Base-by-base conservation (phyloP, 345 rosid species). In the Lepidium sativum region DNA sequence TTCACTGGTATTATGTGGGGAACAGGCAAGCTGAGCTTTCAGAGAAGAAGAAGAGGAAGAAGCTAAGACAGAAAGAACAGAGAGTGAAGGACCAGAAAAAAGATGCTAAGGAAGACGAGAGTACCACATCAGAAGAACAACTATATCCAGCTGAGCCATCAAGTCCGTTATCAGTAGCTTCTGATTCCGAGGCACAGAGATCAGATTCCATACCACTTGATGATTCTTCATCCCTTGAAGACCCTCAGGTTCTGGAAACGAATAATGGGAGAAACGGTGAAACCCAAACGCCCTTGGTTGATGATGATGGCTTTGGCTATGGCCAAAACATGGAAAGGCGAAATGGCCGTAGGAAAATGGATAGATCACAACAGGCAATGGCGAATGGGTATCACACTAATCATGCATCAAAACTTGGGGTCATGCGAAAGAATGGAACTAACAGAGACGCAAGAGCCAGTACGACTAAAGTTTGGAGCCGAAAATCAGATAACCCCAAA, bases 41-140 rank as follows among this genome's bases (percentile, higher is more conserved):
- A 80, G 95, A 91, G 76, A 81, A 80, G 82, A 95, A 82, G 76
- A 85, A 84, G 79, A 87, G 76, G 81, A 91, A 85, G 69, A 86
- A 84, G 75, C 87, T 85, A 32, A 77, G 96, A 80, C 96, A 84
- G 76, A 94, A 85, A 69, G 92, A 86, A 55, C 92, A 77, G 69
- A 88, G 79, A 79, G 87, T 84, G 54, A 94, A 85, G 80, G 96
- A 82, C 49, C 91, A 80, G 56, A 79, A 79, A 42, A 73, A 64
- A 55, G 67, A 78, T 43, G 47, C 61, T 34, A 54, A 76, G 74
- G 81, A 75, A 60, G 60, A 68, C 51, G 78, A 57, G 63, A 83
- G 79, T 65, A 79, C 79, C 49, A 63, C 63, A 1, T 65, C 64
- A 60, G 87, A 83, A 60, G 80, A 79, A 67, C 77, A 70, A 27